Conservation (phyloP, 148 eudicot genomes). For the Spergularia bocconei region DNA sequence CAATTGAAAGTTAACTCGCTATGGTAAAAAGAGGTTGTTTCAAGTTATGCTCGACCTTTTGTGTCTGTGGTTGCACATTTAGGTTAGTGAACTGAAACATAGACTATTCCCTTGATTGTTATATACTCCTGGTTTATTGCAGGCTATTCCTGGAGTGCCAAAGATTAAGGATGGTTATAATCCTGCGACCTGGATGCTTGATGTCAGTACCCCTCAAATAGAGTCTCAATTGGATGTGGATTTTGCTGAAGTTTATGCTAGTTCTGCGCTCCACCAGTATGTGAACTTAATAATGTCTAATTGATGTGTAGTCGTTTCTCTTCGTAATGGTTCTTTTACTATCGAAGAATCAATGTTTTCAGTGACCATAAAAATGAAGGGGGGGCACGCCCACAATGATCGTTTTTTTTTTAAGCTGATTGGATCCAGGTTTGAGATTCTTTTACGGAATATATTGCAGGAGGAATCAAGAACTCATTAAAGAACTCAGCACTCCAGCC, state of each 20-base stretch:
- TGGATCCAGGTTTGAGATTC: not conserved
- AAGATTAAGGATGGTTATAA: slow-evolving; percentile 60
- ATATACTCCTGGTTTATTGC: slow-evolving; percentile 4
- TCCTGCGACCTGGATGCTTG: slow-evolving; percentile 90
- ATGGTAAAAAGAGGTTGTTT: not conserved
- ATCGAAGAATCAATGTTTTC: no score
- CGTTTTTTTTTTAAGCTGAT: no score
- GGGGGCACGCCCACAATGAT: no score
- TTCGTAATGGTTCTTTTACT: not conserved
- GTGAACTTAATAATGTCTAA: slow-evolving; percentile 18
- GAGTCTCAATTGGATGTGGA: slow-evolving; percentile 57
- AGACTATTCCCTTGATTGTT: not conserved
- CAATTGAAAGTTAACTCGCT: not conserved
- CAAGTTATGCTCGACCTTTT: not conserved
- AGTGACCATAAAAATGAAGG: no score
- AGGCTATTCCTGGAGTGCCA: slow-evolving; percentile 65
- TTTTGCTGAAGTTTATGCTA: slow-evolving; percentile 55
- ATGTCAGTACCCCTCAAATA: slow-evolving; percentile 42
- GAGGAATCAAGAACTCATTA: slow-evolving; percentile 56
- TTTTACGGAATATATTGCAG: slow-evolving; percentile 29
- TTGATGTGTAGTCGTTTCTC: not conserved
- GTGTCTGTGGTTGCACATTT: not conserved
- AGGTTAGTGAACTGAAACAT: not conserved
- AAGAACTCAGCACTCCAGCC: slow-evolving; percentile 45
- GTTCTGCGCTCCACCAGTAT: slow-evolving; percentile 52